Base-by-base conservation (phyloP, 2,329 filamentous ascomycete species). In the Phaeophleospora eucalypticola region DNA sequence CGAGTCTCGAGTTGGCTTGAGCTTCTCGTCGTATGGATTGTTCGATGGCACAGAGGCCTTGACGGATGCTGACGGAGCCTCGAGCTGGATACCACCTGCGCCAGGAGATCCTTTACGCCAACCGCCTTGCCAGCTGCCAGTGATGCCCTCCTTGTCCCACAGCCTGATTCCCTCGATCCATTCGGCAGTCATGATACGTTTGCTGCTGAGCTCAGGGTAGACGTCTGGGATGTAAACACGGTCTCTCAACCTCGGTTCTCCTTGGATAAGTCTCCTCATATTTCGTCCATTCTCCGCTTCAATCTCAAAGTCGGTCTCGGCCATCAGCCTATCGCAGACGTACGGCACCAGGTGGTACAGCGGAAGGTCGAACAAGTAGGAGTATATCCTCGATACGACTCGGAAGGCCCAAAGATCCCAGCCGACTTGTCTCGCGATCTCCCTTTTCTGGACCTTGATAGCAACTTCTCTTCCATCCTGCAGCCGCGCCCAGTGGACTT, bases 361-460 rank as follows among this genome's bases (percentile, higher is more conserved):
- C 1, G 93, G 93, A n/a, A 98, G 78, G 60, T 95, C 87, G 62
- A 97, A 97, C 78, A 84, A 87, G 68, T 79, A 85, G 1, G 87
- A 87, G 64, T 95, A 96, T 20, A 89, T 80, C 66, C 78, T 82
- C 37, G 87, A 83, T 9, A 96, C 86, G 9, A 89, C 85, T 79
- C 89, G 89, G 75, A 96, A 96, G 2, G 90, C 85, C 89, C 89
- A 96, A 43, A 98, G 68, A 74, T 98, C 93, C 89, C 89, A 95
- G 3, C 83, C 82, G 32, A 96, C 87, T 71, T 97, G 93, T 63
- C 85, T 83, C 16, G 81, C 83, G 64, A 98, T 97, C 74, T 96
- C 91, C 41, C 84, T 80, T 73, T 97, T 98, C 74, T 98, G 93
- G 3, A 98, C 84, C 73, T 98, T 98, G 65, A 98, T 80, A 2